phyloP scores from a whole-genome alignment of 352 stramenopile species.

The Phytophthora cactorum region DNA sequence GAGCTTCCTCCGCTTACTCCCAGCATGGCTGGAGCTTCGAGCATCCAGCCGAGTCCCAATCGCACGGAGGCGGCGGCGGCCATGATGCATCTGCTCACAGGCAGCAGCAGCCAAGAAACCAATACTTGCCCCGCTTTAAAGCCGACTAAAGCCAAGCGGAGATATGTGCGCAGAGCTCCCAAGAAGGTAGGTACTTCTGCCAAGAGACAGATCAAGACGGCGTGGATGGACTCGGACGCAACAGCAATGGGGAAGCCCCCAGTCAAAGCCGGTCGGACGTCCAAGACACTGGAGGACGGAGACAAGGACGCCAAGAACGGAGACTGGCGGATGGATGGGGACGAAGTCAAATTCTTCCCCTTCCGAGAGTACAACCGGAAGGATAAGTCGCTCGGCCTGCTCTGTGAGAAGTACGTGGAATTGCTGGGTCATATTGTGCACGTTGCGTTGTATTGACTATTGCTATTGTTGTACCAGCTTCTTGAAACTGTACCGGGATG shows the following conservation, averaged over 20 bases:
- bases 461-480: conserved; percentile 51
- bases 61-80: conserved; percentile 75
- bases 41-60: conserved; percentile 79
- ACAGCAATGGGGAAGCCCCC: conserved; percentile 11
- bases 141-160: conserved; percentile 55
- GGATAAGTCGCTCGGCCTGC: conserved; percentile 84
- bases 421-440: conserved; percentile 1
- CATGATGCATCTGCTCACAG: conserved; percentile 80
- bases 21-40: conserved; percentile 19
- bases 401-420: conserved; percentile 84
- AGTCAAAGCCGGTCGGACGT: conserved; percentile 1
- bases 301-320: conserved; percentile 26
- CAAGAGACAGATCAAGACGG: conserved; percentile 48
- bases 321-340: conserved; percentile 39
- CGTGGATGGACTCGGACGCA: conserved; percentile 29
- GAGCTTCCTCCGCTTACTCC: conserved; percentile 36
- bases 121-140: conserved; percentile 23
- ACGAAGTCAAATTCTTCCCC: conserved; percentile 61
- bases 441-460: conserved; percentile 5
- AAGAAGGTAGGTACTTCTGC: conserved; percentile 54
- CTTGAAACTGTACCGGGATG: conserved; percentile 72
- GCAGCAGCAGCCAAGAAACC: conserved; percentile 18
- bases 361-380: conserved; percentile 90
- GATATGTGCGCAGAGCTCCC: conserved; percentile 64
- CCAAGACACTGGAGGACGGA: conserved; percentile 15